Percentiles rank a stretch among this genome's conserved stretches.
phyloP scores from a whole-genome alignment of 257 asterid genomes.

The Solanum paucissectum region DNA sequence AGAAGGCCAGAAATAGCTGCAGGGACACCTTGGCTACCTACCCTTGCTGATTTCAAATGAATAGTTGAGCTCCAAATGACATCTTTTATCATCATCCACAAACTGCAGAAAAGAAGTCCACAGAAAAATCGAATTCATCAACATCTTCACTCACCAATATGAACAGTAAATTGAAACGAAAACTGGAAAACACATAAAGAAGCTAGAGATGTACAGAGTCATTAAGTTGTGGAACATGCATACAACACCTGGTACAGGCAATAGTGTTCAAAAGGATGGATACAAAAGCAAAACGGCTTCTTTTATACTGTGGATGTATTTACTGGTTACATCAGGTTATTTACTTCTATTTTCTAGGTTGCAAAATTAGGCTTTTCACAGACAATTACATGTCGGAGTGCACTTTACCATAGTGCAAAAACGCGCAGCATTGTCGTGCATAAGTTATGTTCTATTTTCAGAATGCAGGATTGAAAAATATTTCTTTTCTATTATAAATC shows the following conservation, averaged over 20 bases:
- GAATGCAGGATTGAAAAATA: background rate
- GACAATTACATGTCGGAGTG: background rate
- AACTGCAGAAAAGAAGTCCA: conserved; percentile 31
- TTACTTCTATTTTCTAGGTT: background rate
- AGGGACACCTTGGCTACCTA: conserved; percentile 8
- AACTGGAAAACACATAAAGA: background rate
- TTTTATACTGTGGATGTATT: background rate
- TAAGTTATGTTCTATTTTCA: background rate
- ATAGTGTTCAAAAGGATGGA: background rate
- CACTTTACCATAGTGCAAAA: background rate
- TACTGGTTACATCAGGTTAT: background rate
- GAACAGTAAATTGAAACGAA: background rate
- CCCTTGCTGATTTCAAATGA: conserved; percentile 51
- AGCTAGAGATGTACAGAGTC: background rate
- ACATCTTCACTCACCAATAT: background rate
- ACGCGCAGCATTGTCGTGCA: background rate
- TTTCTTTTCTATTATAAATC: background rate
- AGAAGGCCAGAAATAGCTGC: background rate
- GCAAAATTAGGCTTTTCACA: background rate
- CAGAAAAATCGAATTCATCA: background rate
- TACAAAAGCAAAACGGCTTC: background rate
- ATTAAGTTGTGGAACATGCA: background rate
- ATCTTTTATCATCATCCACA: conserved; percentile 58
- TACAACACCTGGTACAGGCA: background rate
- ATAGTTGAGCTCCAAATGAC: conserved; percentile 59